Conservation (phyloP, 192 early-diverging fungal species). For the Diversispora epigaea region DNA sequence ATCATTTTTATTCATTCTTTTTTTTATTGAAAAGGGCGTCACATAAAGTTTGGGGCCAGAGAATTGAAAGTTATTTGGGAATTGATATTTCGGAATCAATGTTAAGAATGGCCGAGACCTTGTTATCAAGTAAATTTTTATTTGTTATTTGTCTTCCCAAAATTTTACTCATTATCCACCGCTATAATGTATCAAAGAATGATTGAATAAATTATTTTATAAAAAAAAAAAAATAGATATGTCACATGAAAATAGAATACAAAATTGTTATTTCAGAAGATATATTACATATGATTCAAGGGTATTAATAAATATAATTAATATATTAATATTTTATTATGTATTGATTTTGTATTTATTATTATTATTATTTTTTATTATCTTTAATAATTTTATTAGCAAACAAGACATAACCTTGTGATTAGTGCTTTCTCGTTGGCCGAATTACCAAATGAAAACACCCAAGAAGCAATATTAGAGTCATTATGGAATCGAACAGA, state of each 20-base stretch:
- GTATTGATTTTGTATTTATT: neutral
- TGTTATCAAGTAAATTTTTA: conserved; percentile 36
- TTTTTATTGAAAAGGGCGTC: conserved; percentile 50
- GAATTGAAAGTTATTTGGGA: conserved; percentile 53
- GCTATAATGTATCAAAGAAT: neutral
- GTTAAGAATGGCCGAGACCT: conserved; percentile 64
- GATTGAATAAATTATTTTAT: neutral
- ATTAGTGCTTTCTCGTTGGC: conserved; percentile 69
- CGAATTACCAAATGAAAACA: conserved; percentile 67
- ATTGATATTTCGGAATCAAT: conserved; percentile 79
- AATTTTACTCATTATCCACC: no score
- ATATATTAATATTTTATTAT: neutral
- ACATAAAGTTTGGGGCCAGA: conserved; percentile 53
- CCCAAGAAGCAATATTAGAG: conserved; percentile 64
- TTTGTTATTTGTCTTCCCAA: no score
- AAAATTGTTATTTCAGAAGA: conserved; percentile 54
- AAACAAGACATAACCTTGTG: conserved; percentile 63
- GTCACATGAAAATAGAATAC: conserved; percentile 3
- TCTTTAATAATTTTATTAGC: neutral
- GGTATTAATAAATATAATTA: conserved; percentile 13
- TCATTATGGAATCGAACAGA: conserved; percentile 77
- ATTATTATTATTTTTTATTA: neutral
- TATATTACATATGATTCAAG: conserved; percentile 61
- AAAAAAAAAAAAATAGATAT: neutral
- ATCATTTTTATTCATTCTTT: neutral